phyloP scores from a whole-genome alignment of 2,329 filamentous ascomycete genomes.

The Diaporthe vaccinii region DNA sequence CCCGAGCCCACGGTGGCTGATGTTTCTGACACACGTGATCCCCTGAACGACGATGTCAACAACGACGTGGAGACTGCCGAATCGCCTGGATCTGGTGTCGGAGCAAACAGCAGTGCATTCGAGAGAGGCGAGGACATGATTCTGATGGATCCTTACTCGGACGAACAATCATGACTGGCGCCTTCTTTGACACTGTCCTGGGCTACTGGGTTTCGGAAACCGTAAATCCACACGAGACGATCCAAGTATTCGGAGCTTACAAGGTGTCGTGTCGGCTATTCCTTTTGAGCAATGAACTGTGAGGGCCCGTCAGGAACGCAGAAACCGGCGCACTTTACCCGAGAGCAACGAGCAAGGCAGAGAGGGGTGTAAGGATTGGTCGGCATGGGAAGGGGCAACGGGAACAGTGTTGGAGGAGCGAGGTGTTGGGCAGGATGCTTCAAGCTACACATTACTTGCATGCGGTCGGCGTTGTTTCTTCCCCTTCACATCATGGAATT shows the following conservation, averaged over 20 bases:
- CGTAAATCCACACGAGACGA: not conserved
- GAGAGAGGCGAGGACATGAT: not conserved
- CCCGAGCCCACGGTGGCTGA: not conserved
- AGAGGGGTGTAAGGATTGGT: not conserved
- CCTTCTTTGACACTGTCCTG: not conserved
- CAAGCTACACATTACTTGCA: conserved; percentile 35
- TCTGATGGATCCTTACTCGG: not conserved
- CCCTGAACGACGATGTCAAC: not conserved
- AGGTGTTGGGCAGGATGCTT: conserved; percentile 35
- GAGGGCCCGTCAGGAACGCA: not conserved
- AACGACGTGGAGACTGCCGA: not conserved
- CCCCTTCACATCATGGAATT: conserved; percentile 10
- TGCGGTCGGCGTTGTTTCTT: conserved; percentile 34
- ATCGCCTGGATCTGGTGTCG: not conserved
- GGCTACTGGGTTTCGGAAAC: not conserved
- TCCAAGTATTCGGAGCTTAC: not conserved
- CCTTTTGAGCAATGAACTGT: not conserved
- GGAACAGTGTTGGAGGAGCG: conserved; percentile 24
- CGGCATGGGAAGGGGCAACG: not conserved
- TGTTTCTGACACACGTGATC: too few species aligned
- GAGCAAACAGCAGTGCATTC: not conserved
- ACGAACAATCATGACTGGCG: not conserved
- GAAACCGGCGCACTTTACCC: not conserved
- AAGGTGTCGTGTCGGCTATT: not conserved
- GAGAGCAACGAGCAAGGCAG: not conserved